phyloP scores from a whole-genome alignment of 2,329 filamentous ascomycete genomes.

The Fusarium tanahbumbuense region DNA sequence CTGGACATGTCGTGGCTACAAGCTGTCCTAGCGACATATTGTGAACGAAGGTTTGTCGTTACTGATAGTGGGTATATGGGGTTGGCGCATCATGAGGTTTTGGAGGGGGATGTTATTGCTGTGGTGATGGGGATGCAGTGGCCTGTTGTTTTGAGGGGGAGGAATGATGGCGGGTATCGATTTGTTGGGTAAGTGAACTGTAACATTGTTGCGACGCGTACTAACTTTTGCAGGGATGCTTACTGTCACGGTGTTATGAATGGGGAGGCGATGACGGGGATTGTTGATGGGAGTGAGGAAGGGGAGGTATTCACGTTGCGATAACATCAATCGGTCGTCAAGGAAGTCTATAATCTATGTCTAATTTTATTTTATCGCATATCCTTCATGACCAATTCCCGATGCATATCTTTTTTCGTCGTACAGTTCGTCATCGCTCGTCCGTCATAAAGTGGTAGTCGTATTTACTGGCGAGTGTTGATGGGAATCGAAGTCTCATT shows the following conservation, averaged over 20 bases:
- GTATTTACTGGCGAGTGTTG: constrained; percentile 29
- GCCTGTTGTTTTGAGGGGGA: constrained; percentile 25
- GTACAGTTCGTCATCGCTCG: constrained; percentile 26
- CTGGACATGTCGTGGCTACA: constrained; percentile 14
- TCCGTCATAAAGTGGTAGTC: constrained; percentile 5
- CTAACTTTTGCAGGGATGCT: constrained; percentile 29
- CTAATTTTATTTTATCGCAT: constrained; percentile 14
- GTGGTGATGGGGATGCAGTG: constrained; percentile 22
- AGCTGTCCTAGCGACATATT: constrained; percentile 16
- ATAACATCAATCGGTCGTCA: constrained; percentile 1
- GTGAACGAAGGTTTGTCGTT: constrained; percentile 29
- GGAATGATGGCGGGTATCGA: constrained; percentile 3
- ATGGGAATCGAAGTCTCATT: constrained; percentile 34
- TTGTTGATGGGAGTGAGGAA: not conserved
- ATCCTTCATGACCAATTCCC: constrained; percentile 11
- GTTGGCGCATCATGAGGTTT: constrained; percentile 30
- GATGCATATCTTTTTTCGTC: not conserved
- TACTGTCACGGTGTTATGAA: constrained; percentile 38
- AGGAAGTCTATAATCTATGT: constrained; percentile 32
- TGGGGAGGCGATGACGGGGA: constrained; percentile 20
- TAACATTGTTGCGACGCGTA: not conserved
- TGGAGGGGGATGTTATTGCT: constrained; percentile 22
- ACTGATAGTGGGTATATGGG: constrained; percentile 35
- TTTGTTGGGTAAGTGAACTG: constrained; percentile 40
- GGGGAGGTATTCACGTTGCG: constrained; percentile 2